These are phyloP conservation scores for Dactylellina leptospora DNA, from an alignment of 2,329 filamentous ascomycete genomes.

Conservation along the genomic window DNA sequence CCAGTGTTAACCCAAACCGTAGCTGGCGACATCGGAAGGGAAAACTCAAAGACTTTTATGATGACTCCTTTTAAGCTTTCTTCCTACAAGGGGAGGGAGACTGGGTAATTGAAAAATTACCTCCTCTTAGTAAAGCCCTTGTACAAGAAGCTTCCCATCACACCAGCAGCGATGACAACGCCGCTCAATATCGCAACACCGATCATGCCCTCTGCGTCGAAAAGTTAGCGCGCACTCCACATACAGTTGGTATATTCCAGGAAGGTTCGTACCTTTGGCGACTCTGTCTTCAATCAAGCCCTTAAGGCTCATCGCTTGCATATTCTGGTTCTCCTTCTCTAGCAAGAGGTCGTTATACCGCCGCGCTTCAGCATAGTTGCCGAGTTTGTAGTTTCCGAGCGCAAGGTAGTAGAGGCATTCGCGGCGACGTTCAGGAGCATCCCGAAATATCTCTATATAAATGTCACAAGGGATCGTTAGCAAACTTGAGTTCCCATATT, in stretches of 20 bases:
- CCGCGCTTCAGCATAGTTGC: slow-evolving; percentile 93
- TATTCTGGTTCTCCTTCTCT: slow-evolving; percentile 87
- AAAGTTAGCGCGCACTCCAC: slow-evolving; percentile 1
- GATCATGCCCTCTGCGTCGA: slow-evolving; percentile 77
- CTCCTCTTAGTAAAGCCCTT: slow-evolving; percentile 73
- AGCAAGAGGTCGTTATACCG: slow-evolving; percentile 93
- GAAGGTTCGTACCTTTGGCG: slow-evolving; percentile 67
- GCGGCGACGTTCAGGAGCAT: slow-evolving; percentile 87
- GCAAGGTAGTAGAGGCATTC: slow-evolving; percentile 99
- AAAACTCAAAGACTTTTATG: slow-evolving; percentile 39
- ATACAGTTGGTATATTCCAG: background rate
- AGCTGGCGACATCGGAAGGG: slow-evolving; percentile 10
- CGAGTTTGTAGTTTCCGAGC: slow-evolving; percentile 96
- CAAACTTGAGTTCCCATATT: background rate
- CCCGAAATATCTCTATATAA: slow-evolving; percentile 89
- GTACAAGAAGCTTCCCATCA: slow-evolving; percentile 86
- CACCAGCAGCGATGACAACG: slow-evolving; percentile 89
- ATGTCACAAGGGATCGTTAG: background rate
- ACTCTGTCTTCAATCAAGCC: slow-evolving; percentile 95
- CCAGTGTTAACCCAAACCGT: slow-evolving; percentile 37
- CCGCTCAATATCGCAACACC: slow-evolving; percentile 95
- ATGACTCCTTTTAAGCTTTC: slow-evolving; percentile 12
- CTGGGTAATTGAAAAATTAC: slow-evolving; percentile 24
- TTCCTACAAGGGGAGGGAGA: background rate
- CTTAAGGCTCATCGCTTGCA: slow-evolving; percentile 87